These are phyloP conservation scores for Hymenoscyphus fructigenus DNA, from an alignment of 2,329 filamentous ascomycete species.

Conservation along the genomic window DNA sequence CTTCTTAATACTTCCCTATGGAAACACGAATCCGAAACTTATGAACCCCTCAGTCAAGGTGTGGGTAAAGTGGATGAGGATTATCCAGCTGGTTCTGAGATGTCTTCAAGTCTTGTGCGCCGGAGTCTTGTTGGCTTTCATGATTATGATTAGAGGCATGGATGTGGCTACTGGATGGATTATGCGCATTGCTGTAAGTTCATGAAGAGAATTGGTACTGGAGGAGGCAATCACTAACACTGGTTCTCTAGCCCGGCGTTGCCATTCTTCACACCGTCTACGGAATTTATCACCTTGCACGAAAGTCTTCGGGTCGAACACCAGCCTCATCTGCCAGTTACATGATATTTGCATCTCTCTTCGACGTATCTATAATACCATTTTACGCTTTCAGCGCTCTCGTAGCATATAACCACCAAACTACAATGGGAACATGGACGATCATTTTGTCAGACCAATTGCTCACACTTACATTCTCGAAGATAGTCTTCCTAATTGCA, in stretches of 20 bases:
- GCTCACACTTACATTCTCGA: constrained; percentile 58
- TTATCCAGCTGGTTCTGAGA: constrained; percentile 67
- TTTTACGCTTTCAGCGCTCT: constrained; percentile 57
- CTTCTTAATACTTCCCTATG: constrained; percentile 63
- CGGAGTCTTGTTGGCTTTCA: constrained; percentile 69
- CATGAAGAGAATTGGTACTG: background rate
- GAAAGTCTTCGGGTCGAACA: constrained; percentile 68
- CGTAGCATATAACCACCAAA: constrained; percentile 41
- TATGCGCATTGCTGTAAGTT: constrained; percentile 70
- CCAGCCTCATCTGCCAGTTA: constrained; percentile 84
- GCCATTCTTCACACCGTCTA: constrained; percentile 72
- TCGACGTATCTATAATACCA: constrained; percentile 60
- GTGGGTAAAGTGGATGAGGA: constrained; percentile 68
- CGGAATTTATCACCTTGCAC: constrained; percentile 75
- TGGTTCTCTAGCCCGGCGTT: constrained; percentile 64
- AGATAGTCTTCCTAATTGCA: constrained; percentile 67
- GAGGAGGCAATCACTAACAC: constrained; percentile 9
- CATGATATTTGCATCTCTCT: constrained; percentile 75
- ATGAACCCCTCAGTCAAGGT: constrained; percentile 71
- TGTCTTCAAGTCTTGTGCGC: constrained; percentile 66
- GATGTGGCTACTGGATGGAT: constrained; percentile 69
- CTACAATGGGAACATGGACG: constrained; percentile 51
- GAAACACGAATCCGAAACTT: constrained; percentile 58
- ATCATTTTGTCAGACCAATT: constrained; percentile 62
- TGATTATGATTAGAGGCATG: constrained; percentile 73